These are phyloP conservation scores for Erodium trifolium DNA, from an alignment of 441 rosid genomes.

Conservation along the genomic window DNA sequence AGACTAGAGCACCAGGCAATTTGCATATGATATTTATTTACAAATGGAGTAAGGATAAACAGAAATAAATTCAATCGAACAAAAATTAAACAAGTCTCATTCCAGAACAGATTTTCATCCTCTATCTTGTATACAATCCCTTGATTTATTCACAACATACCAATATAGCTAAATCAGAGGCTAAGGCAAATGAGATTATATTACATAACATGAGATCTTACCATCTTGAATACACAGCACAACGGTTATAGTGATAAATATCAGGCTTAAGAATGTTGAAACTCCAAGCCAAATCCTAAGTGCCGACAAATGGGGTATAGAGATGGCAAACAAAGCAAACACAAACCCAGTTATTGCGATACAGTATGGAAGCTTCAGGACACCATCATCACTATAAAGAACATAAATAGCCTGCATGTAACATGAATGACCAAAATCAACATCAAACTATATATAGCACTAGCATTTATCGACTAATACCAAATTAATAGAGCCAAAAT, in stretches of 20 bases:
- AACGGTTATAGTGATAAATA: constrained; percentile 53
- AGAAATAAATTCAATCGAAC: background rate
- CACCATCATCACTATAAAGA: constrained; percentile 53
- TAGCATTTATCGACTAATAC: background rate
- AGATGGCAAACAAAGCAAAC: constrained; percentile 70
- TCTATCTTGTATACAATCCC: no score
- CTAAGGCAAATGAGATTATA: background rate
- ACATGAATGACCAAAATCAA: background rate
- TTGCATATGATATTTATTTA: background rate
- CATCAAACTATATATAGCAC: no score
- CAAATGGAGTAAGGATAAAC: background rate
- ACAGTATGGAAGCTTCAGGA: constrained; percentile 65
- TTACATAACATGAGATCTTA: constrained; percentile 17
- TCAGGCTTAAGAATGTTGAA: constrained; percentile 61
- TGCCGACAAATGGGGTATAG: constrained; percentile 78
- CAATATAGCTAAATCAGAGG: background rate
- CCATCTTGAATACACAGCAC: constrained; percentile 62
- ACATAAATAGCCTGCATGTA: constrained; percentile 69
- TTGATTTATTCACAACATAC: background rate
- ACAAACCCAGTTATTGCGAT: constrained; percentile 71
- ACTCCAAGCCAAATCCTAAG: constrained; percentile 76
- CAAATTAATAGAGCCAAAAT: background rate
- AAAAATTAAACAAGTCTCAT: no score
- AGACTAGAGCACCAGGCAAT: background rate
- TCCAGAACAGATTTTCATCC: no score